phyloP scores from a whole-genome alignment of 805 yeast genomes.

The Lipomyces orientalis region DNA sequence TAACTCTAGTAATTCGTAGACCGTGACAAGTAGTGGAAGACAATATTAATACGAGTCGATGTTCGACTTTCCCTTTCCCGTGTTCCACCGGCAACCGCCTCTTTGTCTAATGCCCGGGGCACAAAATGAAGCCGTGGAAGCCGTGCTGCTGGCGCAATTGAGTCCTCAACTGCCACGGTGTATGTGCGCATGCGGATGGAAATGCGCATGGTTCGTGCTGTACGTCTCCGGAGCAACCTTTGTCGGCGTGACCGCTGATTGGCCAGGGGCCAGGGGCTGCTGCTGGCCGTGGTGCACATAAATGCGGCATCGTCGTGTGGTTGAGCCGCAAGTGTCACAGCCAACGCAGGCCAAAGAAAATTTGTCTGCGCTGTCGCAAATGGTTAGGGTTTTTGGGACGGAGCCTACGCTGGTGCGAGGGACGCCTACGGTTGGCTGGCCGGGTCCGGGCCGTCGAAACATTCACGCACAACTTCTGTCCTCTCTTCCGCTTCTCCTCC shows the following conservation, averaged over 20 bases:
- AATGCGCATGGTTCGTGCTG: neutral
- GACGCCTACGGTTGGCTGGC: conserved; percentile 2
- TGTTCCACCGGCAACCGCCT: too few species aligned
- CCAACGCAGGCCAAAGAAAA: neutral
- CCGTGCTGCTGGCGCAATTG: too few species aligned
- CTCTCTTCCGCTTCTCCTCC: conserved; percentile 10
- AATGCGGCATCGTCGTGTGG: neutral
- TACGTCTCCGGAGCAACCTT: neutral
- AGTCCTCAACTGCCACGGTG: too few species aligned
- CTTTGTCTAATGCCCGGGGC: too few species aligned
- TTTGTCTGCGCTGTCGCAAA: neutral
- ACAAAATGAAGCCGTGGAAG: too few species aligned
- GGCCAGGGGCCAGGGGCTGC: neutral
- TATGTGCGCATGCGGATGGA: neutral
- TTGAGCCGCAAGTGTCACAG: neutral
- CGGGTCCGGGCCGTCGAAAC: conserved; percentile 2
- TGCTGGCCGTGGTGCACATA: neutral
- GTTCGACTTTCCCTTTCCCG: too few species aligned
- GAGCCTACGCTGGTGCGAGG: neutral
- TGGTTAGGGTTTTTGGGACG: neutral
- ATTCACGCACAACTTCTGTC: neutral
- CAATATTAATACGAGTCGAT: too few species aligned
- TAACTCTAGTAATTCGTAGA: too few species aligned
- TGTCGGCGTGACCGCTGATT: neutral
- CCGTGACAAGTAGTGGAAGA: too few species aligned